Evolutionary conservation across 2,329 filamentous ascomycete species (phyloP), one percentile per base, ranked within the genome.

Genomic region (Phaeosphaeriaceae sp.): DNA sequence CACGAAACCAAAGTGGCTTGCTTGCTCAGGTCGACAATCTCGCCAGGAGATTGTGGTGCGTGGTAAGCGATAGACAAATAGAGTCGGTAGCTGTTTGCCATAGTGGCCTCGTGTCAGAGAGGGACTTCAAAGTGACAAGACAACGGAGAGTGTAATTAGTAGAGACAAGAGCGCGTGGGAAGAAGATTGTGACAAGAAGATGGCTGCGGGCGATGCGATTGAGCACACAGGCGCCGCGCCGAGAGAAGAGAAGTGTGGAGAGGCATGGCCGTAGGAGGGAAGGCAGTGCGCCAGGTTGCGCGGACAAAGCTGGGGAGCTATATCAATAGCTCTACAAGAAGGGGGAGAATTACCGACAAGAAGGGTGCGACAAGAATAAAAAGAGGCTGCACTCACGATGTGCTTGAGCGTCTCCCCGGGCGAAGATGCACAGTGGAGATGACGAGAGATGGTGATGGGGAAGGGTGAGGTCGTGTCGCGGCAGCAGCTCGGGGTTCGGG

Each of bases 81-180:
- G 55, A 55, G 52, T 55, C 59, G 58, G 66, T 66, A 76, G 74
- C 77, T 79, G 76, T 79, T 79, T 79, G 77, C 78, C 77, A 77
- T 73, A 65, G 75, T 67, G 76, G 72, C 75, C 63, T 71, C 72
- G 71, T 59, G 77, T 79, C 74, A 79, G 77, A 78, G 65, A 69
- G 70, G 65, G 73, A 66, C 75, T 71, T 73, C 71, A 67, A 66
- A 75, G 66, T 61, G 64, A 72, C 69, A 63, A 69, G 71, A 61
- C 65, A 63, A 69, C 58, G 35, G 63, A 59, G 63, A 69, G 67
- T 57, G 66, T 60, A 69, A 65, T 59, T 67, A 72, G 73, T 60
- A 63, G 69, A 66, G 63, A 74, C 59, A 66, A 65, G 61, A 57
- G 61, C 66, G 62, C 46, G 42, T 28, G 52, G 49, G 60, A 56